Evolutionary conservation across 2,329 filamentous ascomycete species (phyloP).

Genomic region (Thielaviopsis ethacetica): DNA sequence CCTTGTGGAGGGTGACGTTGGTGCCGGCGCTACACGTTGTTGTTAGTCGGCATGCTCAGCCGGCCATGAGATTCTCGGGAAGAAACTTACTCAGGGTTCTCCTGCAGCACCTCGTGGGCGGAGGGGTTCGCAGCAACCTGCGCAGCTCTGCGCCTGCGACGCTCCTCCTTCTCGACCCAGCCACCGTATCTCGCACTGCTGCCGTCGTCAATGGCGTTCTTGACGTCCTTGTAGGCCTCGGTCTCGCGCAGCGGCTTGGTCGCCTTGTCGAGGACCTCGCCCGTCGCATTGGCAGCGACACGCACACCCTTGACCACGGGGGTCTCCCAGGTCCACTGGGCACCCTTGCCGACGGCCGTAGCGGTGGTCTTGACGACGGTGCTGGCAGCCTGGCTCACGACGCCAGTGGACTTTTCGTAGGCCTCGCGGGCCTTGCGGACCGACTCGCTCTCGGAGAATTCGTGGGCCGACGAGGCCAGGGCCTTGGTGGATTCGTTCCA

Average conservation of each 20-base stretch:
- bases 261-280: constrained; percentile 79
- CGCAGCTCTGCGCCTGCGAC: constrained; percentile 59
- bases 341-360: constrained; percentile 73
- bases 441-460: constrained; percentile 85
- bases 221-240: constrained; percentile 86
- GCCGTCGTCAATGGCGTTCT: constrained; percentile 91
- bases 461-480: constrained; percentile 70
- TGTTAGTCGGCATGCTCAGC: constrained; percentile 8
- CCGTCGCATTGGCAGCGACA: constrained; percentile 71
- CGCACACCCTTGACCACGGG: constrained; percentile 80
- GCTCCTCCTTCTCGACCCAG: constrained; percentile 93
- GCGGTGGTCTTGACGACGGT: constrained; percentile 75
- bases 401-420: constrained; percentile 73
- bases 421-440: constrained; percentile 74
- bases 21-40: constrained; percentile 59
- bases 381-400: constrained; percentile 61
- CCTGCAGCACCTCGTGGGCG: constrained; percentile 46
- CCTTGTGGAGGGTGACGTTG: constrained; percentile 89
- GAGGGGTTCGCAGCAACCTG: constrained; percentile 42
- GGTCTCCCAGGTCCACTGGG: constrained; percentile 95
- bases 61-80: background rate
- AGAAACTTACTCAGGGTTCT: constrained; percentile 67
- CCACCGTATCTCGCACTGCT: constrained; percentile 92
- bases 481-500: constrained; percentile 99
- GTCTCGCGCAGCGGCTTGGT: constrained; percentile 88